These are phyloP conservation scores for Monosporascus sp. DNA, from an alignment of 2,329 filamentous ascomycete genomes.

Conservation along the genomic window DNA sequence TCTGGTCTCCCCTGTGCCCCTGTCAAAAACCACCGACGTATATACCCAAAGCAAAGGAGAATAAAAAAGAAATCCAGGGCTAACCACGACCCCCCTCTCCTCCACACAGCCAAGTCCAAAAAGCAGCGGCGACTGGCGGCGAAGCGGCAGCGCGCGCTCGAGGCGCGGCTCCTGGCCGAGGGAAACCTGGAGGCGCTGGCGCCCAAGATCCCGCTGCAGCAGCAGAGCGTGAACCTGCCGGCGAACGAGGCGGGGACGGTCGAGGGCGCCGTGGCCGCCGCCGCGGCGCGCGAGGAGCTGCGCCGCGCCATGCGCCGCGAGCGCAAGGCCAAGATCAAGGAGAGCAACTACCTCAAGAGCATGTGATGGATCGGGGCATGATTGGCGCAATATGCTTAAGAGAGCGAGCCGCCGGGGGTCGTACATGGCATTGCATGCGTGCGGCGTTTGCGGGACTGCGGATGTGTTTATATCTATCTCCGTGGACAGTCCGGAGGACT, in stretches of 20 bases:
- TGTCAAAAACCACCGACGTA: neutral
- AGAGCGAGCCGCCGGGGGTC: no score
- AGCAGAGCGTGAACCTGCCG: slow-evolving; percentile 73
- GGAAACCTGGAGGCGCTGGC: slow-evolving; percentile 61
- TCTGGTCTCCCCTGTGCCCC: neutral
- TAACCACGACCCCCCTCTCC: slow-evolving; percentile 1
- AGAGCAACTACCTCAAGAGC: slow-evolving; percentile 77
- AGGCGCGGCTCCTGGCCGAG: slow-evolving; percentile 56
- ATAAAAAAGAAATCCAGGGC: no score
- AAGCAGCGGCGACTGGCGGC: slow-evolving; percentile 70
- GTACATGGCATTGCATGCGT: no score
- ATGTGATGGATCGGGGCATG: slow-evolving; percentile 45
- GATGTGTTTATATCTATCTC: no score
- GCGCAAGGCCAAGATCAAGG: slow-evolving; percentile 73
- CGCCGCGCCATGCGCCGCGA: slow-evolving; percentile 69
- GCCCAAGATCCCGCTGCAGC: slow-evolving; percentile 67
- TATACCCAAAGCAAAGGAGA: neutral
- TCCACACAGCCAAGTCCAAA: slow-evolving; percentile 67
- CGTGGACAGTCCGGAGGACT: neutral
- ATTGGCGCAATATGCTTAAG: no score
- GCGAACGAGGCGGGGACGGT: slow-evolving; percentile 37
- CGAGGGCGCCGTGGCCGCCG: slow-evolving; percentile 42
- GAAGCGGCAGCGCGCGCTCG: slow-evolving; percentile 52
- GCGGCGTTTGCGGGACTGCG: no score
- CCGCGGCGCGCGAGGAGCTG: slow-evolving; percentile 53